Conservation (phyloP, 2,329 filamentous ascomycete genomes). For the Calonectria honghensis region DNA sequence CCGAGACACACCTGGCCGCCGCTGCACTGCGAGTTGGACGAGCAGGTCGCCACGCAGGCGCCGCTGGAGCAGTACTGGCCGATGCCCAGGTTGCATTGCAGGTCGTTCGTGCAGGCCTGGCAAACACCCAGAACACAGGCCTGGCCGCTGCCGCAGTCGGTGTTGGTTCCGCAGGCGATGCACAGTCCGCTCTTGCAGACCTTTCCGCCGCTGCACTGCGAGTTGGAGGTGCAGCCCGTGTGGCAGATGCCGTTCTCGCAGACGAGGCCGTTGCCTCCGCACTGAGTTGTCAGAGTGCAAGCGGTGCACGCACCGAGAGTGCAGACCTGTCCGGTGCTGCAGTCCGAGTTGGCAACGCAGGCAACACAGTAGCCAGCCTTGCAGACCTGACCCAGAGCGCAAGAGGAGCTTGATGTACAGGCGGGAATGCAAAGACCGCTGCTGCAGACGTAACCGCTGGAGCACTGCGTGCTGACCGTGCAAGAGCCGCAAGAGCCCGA, state of each 20-base stretch:
- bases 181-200: constrained; percentile 39
- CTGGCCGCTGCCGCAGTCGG: constrained; percentile 35
- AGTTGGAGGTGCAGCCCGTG: constrained; percentile 31
- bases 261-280: constrained; percentile 28
- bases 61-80: constrained; percentile 40
- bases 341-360: constrained; percentile 34
- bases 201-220: constrained; percentile 38
- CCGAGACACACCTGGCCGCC: constrained; percentile 36
- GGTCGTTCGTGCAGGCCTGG: constrained; percentile 32
- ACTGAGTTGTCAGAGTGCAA: constrained; percentile 28
- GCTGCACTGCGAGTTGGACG: constrained; percentile 36
- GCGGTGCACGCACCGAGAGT: constrained; percentile 19
- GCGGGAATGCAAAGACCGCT: constrained; percentile 34
- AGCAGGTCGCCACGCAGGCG: constrained; percentile 30
- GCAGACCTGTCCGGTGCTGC: constrained; percentile 33
- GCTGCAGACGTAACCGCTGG: constrained; percentile 36
- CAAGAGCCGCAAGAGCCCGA: constrained; percentile 33
- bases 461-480: constrained; percentile 27
- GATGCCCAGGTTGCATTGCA: constrained; percentile 28
- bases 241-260: constrained; percentile 34
- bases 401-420: constrained; percentile 30
- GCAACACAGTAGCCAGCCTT: constrained; percentile 31
- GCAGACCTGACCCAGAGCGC: constrained; percentile 33
- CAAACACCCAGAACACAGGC: constrained; percentile 37
- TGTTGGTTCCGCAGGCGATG: constrained; percentile 16